Conservation (phyloP, 1,139 yeast genomes). For the Yamadazyma diospyri region DNA sequence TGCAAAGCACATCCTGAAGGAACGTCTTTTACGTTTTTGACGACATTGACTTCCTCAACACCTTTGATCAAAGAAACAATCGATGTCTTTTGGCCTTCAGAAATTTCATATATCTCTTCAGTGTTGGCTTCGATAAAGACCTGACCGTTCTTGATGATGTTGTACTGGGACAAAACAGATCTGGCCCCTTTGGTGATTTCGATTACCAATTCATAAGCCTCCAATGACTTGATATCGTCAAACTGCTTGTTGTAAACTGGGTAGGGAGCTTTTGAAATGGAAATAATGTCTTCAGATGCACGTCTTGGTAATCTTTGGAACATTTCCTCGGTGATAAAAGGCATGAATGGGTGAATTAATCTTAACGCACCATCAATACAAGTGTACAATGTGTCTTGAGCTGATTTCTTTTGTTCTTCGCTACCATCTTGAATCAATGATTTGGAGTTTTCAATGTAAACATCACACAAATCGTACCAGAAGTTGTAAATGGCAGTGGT, state of each 20-base stretch:
- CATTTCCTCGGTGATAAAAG: constrained; percentile 93
- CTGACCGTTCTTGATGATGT: constrained; percentile 82
- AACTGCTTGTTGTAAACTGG: constrained; percentile 64
- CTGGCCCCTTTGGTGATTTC: constrained; percentile 90
- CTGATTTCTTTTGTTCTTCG: constrained; percentile 76
- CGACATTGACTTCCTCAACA: constrained; percentile 67
- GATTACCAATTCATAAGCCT: constrained; percentile 77
- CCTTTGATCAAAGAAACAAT: constrained; percentile 91
- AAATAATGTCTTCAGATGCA: constrained; percentile 56
- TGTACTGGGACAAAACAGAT: constrained; percentile 86
- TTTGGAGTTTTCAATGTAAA: constrained; percentile 96
- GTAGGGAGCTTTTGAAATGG: constrained; percentile 78
- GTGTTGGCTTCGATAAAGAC: constrained; percentile 71
- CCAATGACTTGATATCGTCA: constrained; percentile 60
- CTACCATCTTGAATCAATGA: constrained; percentile 89
- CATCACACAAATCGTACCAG: constrained; percentile 97
- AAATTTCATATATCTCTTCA: constrained; percentile 47
- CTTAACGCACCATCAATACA: constrained; percentile 89
- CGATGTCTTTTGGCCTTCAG: constrained; percentile 70
- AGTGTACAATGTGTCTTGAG: constrained; percentile 90
- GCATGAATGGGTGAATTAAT: constrained; percentile 98
- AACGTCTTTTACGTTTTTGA: constrained; percentile 48
- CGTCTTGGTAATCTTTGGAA: constrained; percentile 98
- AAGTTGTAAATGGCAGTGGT: constrained; percentile 85
- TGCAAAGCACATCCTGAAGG: constrained; percentile 91